phyloP scores from a whole-genome alignment of 208 protist genomes.

The Trypanosoma lewisi region DNA sequence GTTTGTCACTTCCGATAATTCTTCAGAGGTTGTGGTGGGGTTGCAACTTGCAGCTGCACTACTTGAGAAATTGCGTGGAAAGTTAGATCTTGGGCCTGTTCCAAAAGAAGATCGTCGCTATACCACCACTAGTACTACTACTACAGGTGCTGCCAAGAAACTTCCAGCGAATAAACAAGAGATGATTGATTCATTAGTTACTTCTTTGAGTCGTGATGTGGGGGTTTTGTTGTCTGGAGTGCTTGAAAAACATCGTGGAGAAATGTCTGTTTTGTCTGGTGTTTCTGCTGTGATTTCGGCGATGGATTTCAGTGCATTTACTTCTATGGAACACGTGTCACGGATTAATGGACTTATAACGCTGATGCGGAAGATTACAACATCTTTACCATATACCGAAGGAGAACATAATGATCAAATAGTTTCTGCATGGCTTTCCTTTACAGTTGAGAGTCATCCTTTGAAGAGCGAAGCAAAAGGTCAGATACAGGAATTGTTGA shows the following conservation, averaged over 20 bases:
- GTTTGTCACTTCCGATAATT: slow-evolving; percentile 32
- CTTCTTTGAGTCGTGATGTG: slow-evolving; percentile 48
- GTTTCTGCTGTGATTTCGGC: slow-evolving; percentile 45
- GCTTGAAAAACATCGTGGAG: slow-evolving; percentile 54
- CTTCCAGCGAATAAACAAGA: slow-evolving; percentile 9
- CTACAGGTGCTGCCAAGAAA: slow-evolving; percentile 3
- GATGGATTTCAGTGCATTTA: slow-evolving; percentile 57
- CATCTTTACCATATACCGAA: slow-evolving; percentile 18
- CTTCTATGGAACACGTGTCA: slow-evolving; percentile 34
- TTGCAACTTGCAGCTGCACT: slow-evolving; percentile 57
- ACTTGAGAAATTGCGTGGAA: slow-evolving; percentile 44
- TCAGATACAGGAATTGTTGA: slow-evolving; percentile 70
- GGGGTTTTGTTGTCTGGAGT: slow-evolving; percentile 40
- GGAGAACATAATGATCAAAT: slow-evolving; percentile 39
- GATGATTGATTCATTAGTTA: slow-evolving; percentile 30
- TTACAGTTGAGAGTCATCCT: slow-evolving; percentile 57
- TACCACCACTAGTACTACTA: too few species aligned
- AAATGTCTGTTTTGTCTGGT: slow-evolving; percentile 41
- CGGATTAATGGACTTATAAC: slow-evolving; percentile 47
- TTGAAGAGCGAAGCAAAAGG: slow-evolving; percentile 55
- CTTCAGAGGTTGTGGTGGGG: slow-evolving; percentile 48
- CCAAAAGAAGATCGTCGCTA: slow-evolving; percentile 34
- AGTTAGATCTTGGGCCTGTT: slow-evolving; percentile 28
- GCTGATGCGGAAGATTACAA: slow-evolving; percentile 53
- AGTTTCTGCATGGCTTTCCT: slow-evolving; percentile 59